phyloP scores from a whole-genome alignment of 306 rosid species.

The Cajanus cajan region DNA sequence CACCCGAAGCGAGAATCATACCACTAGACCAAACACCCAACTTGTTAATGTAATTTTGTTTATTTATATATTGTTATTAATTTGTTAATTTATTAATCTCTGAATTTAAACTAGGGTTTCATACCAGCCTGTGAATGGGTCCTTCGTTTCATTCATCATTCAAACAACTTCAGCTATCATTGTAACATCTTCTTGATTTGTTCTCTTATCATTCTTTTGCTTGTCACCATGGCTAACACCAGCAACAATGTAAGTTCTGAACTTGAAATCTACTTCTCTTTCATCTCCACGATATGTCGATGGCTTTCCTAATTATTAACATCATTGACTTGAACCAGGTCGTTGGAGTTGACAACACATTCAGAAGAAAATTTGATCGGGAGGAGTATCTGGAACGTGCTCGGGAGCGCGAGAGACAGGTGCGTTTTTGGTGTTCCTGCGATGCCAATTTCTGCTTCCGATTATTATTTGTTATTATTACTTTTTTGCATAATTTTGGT shows the following conservation, averaged over 20 bases:
- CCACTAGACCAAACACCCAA: constrained; percentile 75
- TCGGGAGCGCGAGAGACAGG: constrained; percentile 93
- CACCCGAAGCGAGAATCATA: constrained; percentile 78
- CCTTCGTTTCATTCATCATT: not conserved
- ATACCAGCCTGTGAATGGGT: not conserved
- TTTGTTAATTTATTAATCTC: not conserved
- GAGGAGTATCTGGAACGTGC: constrained; percentile 94
- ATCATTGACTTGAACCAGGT: constrained; percentile 42
- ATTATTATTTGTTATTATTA: too few species aligned
- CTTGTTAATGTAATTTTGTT: too few species aligned
- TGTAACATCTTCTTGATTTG: not conserved
- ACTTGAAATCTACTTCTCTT: not conserved
- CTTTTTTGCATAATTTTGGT: not conserved
- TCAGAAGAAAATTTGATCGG: constrained; percentile 90
- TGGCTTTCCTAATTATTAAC: not conserved
- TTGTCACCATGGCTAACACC: constrained; percentile 55
- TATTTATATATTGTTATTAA: too few species aligned
- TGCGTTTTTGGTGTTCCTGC: not conserved
- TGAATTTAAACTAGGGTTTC: constrained; percentile 34
- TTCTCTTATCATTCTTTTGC: not conserved
- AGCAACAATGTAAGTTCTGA: constrained; percentile 59
- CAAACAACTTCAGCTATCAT: not conserved
- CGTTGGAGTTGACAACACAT: constrained; percentile 87
- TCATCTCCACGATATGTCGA: not conserved
- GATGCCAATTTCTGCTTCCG: not conserved